Conservation (phyloP, 192 early-diverging fungal species). For the Rhizophlyctis rosea region DNA sequence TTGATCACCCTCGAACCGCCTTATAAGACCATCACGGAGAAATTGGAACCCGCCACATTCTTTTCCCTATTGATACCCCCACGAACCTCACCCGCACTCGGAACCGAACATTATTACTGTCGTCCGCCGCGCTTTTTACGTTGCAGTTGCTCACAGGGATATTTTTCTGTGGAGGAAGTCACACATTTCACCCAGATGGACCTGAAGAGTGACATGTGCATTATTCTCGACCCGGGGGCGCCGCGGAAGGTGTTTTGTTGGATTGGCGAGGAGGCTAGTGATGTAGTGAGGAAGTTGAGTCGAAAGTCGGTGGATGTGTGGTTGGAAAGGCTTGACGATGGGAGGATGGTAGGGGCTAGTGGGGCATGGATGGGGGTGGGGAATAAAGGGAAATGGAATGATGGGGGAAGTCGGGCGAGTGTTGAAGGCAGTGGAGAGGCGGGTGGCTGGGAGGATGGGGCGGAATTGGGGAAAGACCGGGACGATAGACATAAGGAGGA, state of each 20-base stretch:
- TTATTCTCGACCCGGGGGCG: conserved; percentile 51
- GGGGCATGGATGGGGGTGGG: conserved; percentile 2
- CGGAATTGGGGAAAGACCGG: not conserved
- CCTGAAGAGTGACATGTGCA: conserved; percentile 35
- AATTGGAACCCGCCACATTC: conserved; percentile 28
- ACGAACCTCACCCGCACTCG: not conserved
- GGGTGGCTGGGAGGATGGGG: not conserved
- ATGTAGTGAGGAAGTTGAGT: conserved; percentile 50
- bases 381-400: not conserved
- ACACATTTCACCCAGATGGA: conserved; percentile 40
- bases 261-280: conserved; percentile 40
- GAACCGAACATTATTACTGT: conserved; percentile 26
- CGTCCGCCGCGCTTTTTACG: conserved; percentile 37
- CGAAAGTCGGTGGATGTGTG: conserved; percentile 53
- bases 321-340: conserved; percentile 44
- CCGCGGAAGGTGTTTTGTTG: conserved; percentile 42
- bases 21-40: conserved; percentile 14
- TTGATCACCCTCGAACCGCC: not conserved
- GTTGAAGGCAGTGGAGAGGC: conserved; percentile 2
- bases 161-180: conserved; percentile 43
- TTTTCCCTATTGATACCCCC: conserved; percentile 10
- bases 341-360: no score
- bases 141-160: conserved; percentile 43
- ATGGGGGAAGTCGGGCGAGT: not conserved
- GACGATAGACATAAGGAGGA: no score